Evolutionary conservation across 768 basidiomycete species (phyloP).

Genomic region (Phaeotremella fagi): DNA sequence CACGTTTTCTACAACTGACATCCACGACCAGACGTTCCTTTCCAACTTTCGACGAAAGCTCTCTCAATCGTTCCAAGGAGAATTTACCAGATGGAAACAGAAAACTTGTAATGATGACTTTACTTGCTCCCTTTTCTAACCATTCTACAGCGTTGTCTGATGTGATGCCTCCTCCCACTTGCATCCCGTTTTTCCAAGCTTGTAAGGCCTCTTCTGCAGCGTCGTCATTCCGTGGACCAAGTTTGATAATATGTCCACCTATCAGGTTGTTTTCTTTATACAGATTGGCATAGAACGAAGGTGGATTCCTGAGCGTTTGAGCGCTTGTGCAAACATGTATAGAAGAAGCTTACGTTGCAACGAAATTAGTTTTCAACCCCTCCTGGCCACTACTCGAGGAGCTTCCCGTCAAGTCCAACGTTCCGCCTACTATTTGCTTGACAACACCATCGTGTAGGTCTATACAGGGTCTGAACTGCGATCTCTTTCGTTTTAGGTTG

Average conservation of each 20-base stretch:
- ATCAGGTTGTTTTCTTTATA: slow-evolving; percentile 65
- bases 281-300: slow-evolving; percentile 71
- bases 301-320: slow-evolving; percentile 58
- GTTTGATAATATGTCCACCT: slow-evolving; percentile 94
- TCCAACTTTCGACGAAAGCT: slow-evolving; percentile 62
- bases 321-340: not conserved
- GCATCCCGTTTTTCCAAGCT: slow-evolving; percentile 85
- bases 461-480: slow-evolving; percentile 81
- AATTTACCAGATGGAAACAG: slow-evolving; percentile 83
- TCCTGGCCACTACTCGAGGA: slow-evolving; percentile 52
- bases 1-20: slow-evolving; percentile 81
- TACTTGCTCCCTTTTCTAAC: slow-evolving; percentile 83
- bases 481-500: slow-evolving; percentile 10
- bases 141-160: slow-evolving; percentile 73
- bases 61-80: slow-evolving; percentile 64
- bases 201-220: slow-evolving; percentile 79
- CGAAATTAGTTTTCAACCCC: slow-evolving; percentile 77
- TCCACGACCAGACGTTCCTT: slow-evolving; percentile 89
- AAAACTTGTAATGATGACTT: slow-evolving; percentile 96
- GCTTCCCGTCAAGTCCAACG: slow-evolving; percentile 55
- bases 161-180: slow-evolving; percentile 90
- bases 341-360: slow-evolving; percentile 65
- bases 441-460: slow-evolving; percentile 93
- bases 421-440: slow-evolving; percentile 97
- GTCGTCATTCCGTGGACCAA: slow-evolving; percentile 80